A percentile compares a stretch with the other conserved stretches of the same genome.
phyloP scores from a whole-genome alignment of 805 yeast genomes.

The Clavispora vitiphila region DNA sequence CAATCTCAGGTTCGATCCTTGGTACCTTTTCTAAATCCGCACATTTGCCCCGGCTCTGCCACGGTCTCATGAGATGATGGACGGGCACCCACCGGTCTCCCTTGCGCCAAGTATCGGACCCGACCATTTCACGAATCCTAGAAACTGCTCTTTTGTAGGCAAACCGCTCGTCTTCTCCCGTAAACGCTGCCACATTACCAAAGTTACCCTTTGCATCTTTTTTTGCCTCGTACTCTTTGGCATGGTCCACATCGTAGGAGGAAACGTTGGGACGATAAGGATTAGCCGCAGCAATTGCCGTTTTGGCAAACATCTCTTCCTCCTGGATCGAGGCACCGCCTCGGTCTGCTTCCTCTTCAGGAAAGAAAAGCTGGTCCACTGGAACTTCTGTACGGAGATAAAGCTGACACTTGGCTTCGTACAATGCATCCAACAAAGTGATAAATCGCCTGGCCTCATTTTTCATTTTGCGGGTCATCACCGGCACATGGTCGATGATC shows the following conservation, averaged over 20 bases:
- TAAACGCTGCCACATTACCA: slow-evolving; percentile 50
- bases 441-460: slow-evolving; percentile 68
- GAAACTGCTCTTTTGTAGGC: slow-evolving; percentile 70
- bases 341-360: slow-evolving; percentile 35
- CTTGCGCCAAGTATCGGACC: slow-evolving; percentile 47
- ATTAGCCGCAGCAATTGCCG: slow-evolving; percentile 51
- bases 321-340: slow-evolving; percentile 39
- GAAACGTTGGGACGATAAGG: slow-evolving; percentile 71
- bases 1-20: background rate
- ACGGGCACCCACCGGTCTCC: slow-evolving; percentile 52
- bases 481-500: slow-evolving; percentile 57
- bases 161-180: slow-evolving; percentile 74
- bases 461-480: slow-evolving; percentile 49
- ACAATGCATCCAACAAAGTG: slow-evolving; percentile 61
- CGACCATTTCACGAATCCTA: slow-evolving; percentile 56
- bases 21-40: slow-evolving; percentile 1
- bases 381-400: slow-evolving; percentile 45
- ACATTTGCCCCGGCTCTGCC: slow-evolving; percentile 35
- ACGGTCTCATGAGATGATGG: slow-evolving; percentile 48
- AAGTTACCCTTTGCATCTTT: slow-evolving; percentile 22
- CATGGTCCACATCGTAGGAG: slow-evolving; percentile 49
- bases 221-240: slow-evolving; percentile 15
- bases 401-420: slow-evolving; percentile 63
- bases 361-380: slow-evolving; percentile 58
- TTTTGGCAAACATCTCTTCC: slow-evolving; percentile 66